Evolutionary conservation across 352 stramenopile species (phyloP), one percentile per base, ranked within the genome.

Genomic region (Phytophthora pini): DNA sequence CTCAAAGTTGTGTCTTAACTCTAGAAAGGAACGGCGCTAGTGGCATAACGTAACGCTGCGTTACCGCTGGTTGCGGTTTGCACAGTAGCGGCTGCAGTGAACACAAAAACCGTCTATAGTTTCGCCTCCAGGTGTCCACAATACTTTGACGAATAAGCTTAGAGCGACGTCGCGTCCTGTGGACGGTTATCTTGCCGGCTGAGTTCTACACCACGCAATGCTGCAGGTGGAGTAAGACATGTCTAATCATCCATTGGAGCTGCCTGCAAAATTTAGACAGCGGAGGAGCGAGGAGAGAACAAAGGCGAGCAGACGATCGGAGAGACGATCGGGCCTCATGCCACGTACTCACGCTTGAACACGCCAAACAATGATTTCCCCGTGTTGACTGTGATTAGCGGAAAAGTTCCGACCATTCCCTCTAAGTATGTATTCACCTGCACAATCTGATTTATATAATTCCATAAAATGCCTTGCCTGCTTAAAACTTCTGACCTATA

Each of bases 341-440:
- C 31, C 31, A 36, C 31, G 31, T 36, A 36, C 31, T 5, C n/a
- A 24, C n/a, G 3, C 17, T 47, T 47, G 41, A 47, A 47, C 41
- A 47, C 41, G 41, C 17, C 31, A 36, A 36, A 36, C 9, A 36
- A 4, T 34, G 31, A 13, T 36, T 36, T 36, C 22, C 40, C 48
- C 56, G 63, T 57, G 56, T 66, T 62, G 10, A 8, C 20, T 24
- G 12, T 34, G 45, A 65, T 69, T 63, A 22, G 32, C 20, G 11
- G 20, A 52, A 41, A 55, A 45, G 9, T 8, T n/a, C 12, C 32
- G 9, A 3, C 13, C 5, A 24, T 26, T 34, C 20, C 29, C 57
- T 52, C 24, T 15, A 6, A 36, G 2, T 24, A 1, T 1, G 13
- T 5, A 58, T 60, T n/a, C 11, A 38, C 32, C 26, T 3, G 12